Base-by-base conservation (phyloP, 768 basidiomycete species). In the Mycena polygramma region DNA sequence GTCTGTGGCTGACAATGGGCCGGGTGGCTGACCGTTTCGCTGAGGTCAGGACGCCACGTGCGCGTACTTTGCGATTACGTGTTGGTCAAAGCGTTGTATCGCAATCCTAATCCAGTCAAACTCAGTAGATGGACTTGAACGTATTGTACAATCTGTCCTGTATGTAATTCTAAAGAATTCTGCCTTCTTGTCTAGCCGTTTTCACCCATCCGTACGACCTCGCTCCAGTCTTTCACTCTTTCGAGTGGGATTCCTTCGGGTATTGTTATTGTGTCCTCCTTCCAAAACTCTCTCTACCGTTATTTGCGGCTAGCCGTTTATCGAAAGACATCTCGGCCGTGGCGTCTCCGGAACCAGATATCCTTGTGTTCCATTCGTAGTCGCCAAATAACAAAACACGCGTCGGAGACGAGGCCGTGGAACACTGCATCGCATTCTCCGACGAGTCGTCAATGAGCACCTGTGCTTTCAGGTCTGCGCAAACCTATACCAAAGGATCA, bases 391-490 rank as follows among this genome's bases (percentile, higher is more conserved):
- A 83, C 48, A 95, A 78, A 37, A 92, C 90, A 3, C 85, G 87
- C 17, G 86, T 87, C 1, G 87, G 85, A n/a, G 84, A 82, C 22
- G 77, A 73, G 41, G 85, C 82, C 7, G 79, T 83, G 0, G 83
- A 85, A 71, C 90, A 90, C 66, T 88, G 85, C 35, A 92, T 72
- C 45, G 91, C 92, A 78, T 95, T 94, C 79, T 95, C 94, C 49
- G 91, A 75, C 8, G 93, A 94, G 81, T 95, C 94, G 78, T 95
- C 94, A 67, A 95, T 89, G 61, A 95, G 81, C 46, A 94, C 76
- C 48, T 85, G 83, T 14, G 93, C 91, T 19, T 85, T 85, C 20
- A 94, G 80, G 68, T 88, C 83, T 41, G 87, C 80, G 76, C 93
- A 92, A 54, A 94, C 88, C 90, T 92, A 60, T 41, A 24, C 51